Base-by-base conservation (phyloP, 306 rosid species). In the Phaseolus lunatus region DNA sequence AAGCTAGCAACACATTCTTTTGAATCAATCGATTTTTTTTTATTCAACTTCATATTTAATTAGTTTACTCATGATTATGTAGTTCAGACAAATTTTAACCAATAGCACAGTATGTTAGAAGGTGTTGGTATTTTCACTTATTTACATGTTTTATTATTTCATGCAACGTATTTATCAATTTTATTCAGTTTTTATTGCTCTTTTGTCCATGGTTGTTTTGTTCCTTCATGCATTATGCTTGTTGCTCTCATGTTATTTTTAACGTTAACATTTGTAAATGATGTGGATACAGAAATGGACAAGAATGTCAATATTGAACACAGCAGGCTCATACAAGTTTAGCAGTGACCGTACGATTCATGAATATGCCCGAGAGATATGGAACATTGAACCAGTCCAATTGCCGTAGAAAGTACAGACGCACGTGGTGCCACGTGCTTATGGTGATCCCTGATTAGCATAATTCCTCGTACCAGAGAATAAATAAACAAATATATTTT, bases 281-380 rank as follows among this genome's bases (percentile, higher is more conserved):
- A n/a, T 77, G 70, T 77, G 77, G 63, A 57, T 26, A 82, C 95
- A 95, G 99, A 85, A 50, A 84, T 95, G 99, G 99, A 91, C 98
- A 23, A 86, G 83, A 84, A 95, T 95, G 99, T 92, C 99, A 56
- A 95, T 95, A 74, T 78, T 92, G 89, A 95, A 95, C 56, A 92
- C 99, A 41, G 97, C 99, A 10, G 99, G 99, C 31, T 95, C 99
- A 5, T 67, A 64, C 91, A 95, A 95, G 96, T 95, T 95, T 49
- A 95, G 99, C 91, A 92, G 99, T 44, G 99, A 95, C 89, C 87
- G 99, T 77, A 95, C 99, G 26, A 95, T 95, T 75, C 98, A 86
- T 26, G 98, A 95, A 83, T 95, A 95, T 77, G 97, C 99, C 1
- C 78, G 85, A 33, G 96, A 92, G 67, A 95, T 95, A 77, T 95